Conservation (phyloP, 495 filamentous ascomycete genomes). For the Jackrogersella multiformis region DNA sequence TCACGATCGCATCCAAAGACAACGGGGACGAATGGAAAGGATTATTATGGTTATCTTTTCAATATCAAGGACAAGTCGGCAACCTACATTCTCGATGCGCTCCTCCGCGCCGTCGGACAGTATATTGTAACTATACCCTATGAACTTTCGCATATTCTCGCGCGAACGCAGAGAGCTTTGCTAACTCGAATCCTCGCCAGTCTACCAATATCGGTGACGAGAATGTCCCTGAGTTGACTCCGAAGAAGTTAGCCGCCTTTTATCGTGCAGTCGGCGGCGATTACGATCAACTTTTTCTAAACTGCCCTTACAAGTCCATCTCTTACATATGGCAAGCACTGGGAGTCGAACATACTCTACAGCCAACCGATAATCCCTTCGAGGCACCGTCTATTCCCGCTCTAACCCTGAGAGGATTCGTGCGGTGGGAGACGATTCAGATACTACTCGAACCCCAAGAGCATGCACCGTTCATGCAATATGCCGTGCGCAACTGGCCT, state of each 20-base stretch:
- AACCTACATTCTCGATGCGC: constrained; percentile 75
- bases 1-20: constrained; percentile 17
- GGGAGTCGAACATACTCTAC: constrained; percentile 84
- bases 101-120: constrained; percentile 80
- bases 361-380: constrained; percentile 75
- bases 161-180: neutral
- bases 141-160: constrained; percentile 14
- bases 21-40: constrained; percentile 38
- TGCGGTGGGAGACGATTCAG: constrained; percentile 94
- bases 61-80: constrained; percentile 80
- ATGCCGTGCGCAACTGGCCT: constrained; percentile 78
- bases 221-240: constrained; percentile 72
- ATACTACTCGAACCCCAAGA: constrained; percentile 86
- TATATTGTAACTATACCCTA: constrained; percentile 78
- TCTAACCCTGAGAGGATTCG: constrained; percentile 82
- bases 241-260: constrained; percentile 84
- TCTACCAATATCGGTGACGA: constrained; percentile 71
- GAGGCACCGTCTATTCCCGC: constrained; percentile 80
- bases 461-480: constrained; percentile 84
- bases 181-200: constrained; percentile 46
- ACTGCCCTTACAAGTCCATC: constrained; percentile 75
- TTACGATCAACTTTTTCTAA: constrained; percentile 86
- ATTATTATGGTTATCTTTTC: constrained; percentile 87
- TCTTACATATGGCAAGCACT: constrained; percentile 92
- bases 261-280: constrained; percentile 90